These are phyloP conservation scores for Candida mesenterica DNA, from an alignment of 1,139 yeast species.

Conservation along the genomic window DNA sequence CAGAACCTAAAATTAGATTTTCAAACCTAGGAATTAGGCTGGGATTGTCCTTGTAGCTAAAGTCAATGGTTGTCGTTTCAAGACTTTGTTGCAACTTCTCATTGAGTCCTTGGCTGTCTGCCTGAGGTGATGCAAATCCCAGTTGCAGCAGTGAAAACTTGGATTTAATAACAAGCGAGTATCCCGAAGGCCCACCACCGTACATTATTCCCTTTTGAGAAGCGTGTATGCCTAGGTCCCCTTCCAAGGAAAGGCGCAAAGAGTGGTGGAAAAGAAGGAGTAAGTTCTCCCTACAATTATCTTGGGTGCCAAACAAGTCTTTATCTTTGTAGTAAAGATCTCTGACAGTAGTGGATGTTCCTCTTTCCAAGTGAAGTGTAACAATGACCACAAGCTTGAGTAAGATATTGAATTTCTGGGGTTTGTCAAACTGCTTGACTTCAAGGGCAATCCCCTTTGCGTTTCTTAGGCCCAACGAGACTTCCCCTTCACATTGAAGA, in stretches of 20 bases:
- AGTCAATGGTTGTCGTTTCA: neutral
- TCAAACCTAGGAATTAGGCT: neutral
- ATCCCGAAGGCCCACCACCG: constrained; percentile 30
- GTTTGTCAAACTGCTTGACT: constrained; percentile 7
- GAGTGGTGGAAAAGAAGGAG: constrained; percentile 30
- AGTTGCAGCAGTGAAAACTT: neutral
- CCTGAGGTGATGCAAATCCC: neutral
- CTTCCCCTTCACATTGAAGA: constrained; percentile 1
- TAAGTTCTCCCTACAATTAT: constrained; percentile 41
- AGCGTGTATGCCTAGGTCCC: constrained; percentile 48
- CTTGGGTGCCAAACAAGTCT: constrained; percentile 49
- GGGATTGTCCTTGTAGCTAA: neutral
- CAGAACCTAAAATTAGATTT: neutral
- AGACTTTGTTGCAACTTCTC: neutral
- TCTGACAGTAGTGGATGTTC: constrained; percentile 47
- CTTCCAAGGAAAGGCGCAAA: constrained; percentile 21
- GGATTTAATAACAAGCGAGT: constrained; percentile 9
- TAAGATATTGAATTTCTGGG: constrained; percentile 8
- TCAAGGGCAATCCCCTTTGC: constrained; percentile 1
- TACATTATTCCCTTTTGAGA: constrained; percentile 63
- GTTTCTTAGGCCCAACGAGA: constrained; percentile 1
- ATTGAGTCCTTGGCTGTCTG: neutral
- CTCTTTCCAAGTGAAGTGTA: constrained; percentile 17
- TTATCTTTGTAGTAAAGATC: constrained; percentile 70
- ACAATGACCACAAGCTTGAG: constrained; percentile 21